Evolutionary conservation across 306 rosid species (phyloP).

Genomic region (Datisca glomerata): DNA sequence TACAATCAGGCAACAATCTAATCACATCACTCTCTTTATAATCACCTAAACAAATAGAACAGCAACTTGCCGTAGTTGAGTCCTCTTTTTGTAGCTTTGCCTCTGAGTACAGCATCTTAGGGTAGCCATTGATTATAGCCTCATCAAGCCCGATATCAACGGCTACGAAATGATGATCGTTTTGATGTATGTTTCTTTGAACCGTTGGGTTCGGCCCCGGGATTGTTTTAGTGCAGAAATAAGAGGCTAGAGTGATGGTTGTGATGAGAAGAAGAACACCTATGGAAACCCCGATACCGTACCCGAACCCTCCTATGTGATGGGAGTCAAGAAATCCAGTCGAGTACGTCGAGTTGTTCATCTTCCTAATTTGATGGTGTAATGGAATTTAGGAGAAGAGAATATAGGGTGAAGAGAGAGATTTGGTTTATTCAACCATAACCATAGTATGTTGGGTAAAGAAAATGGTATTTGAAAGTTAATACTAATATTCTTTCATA

Average conservation of each 20-base stretch:
- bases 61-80: conserved; percentile 36
- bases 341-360: conserved; percentile 11
- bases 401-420: too few relatives aligned
- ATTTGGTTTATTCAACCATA: too few relatives aligned
- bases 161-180: conserved; percentile 13
- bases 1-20: conserved; percentile 72
- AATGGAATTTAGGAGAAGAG: too few relatives aligned
- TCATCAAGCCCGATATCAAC: conserved; percentile 75
- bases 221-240: conserved; percentile 53
- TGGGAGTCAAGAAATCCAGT: conserved; percentile 17
- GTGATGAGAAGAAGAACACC: conserved; percentile 81
- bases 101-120: conserved; percentile 61
- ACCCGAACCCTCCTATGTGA: conserved; percentile 60
- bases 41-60: conserved; percentile 79
- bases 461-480: too few relatives aligned
- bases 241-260: conserved; percentile 81
- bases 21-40: conserved; percentile 50
- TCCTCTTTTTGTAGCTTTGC: conserved; percentile 41
- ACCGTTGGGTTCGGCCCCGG: conserved; percentile 5
- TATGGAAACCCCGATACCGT: conserved; percentile 75
- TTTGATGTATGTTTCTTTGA: conserved; percentile 4
- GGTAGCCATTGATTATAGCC: conserved; percentile 53
- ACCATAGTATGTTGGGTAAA: too few relatives aligned
- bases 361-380: too few relatives aligned
- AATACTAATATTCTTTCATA: too few relatives aligned